phyloP scores from a whole-genome alignment of 306 rosid genomes.

The Neltuma alba region DNA sequence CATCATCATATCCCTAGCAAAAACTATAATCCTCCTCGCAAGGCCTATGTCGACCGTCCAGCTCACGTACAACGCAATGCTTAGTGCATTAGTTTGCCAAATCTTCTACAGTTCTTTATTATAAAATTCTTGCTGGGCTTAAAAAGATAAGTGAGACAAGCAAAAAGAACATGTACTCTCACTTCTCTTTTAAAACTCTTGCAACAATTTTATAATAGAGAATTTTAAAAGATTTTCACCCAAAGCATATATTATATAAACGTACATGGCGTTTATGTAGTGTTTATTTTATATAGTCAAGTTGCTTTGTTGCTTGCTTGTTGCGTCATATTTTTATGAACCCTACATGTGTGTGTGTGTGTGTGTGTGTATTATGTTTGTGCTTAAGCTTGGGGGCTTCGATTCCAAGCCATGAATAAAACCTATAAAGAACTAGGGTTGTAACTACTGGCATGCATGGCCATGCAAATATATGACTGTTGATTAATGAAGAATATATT shows the following conservation, averaged over 20 bases:
- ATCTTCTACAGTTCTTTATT: background rate
- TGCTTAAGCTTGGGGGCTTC: background rate
- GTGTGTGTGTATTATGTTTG: too few species aligned
- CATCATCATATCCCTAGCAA: conserved; percentile 35
- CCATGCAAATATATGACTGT: background rate
- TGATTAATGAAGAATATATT: background rate
- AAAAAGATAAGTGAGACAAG: background rate
- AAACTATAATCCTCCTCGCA: conserved; percentile 20
- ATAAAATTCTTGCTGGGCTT: background rate
- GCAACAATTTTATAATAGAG: background rate
- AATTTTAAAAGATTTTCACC: background rate
- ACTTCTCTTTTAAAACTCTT: background rate
- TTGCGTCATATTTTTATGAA: background rate
- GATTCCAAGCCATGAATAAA: background rate
- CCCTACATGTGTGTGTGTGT: background rate
- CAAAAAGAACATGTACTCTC: background rate
- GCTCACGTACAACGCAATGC: background rate
- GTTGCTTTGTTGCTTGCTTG: background rate
- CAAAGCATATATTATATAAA: background rate
- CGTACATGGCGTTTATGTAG: background rate
- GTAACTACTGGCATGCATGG: background rate
- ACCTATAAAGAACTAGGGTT: background rate
- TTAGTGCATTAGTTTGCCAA: background rate
- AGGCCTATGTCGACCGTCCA: conserved; percentile 17
- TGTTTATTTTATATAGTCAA: background rate